These are phyloP conservation scores for Hypericum androsaemum DNA, from an alignment of 345 rosid genomes.

Conservation along the genomic window DNA sequence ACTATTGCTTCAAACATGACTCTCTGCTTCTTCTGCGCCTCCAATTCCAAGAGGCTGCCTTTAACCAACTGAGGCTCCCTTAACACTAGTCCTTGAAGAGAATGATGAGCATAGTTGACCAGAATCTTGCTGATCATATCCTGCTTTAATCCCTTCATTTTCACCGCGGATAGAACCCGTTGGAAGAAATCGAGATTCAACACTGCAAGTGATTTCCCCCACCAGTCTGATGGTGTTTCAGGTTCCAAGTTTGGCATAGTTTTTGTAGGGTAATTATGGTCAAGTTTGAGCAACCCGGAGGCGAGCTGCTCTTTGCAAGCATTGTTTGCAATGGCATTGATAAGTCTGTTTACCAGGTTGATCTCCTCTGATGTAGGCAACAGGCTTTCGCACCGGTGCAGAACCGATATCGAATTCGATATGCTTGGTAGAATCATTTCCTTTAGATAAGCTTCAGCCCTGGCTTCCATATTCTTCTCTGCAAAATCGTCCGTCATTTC, in stretches of 20 bases:
- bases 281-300: slow-evolving; percentile 84
- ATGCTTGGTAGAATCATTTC: slow-evolving; percentile 61
- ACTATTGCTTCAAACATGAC: slow-evolving; percentile 65
- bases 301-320: slow-evolving; percentile 95
- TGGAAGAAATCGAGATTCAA: slow-evolving; percentile 77
- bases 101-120: slow-evolving; percentile 68
- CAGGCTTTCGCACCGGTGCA: slow-evolving; percentile 70
- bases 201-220: slow-evolving; percentile 75
- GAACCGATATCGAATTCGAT: slow-evolving; percentile 54
- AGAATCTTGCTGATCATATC: slow-evolving; percentile 88
- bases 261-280: slow-evolving; percentile 53
- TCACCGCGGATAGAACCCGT: slow-evolving; percentile 67
- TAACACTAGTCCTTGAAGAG: slow-evolving; percentile 58
- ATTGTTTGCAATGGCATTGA: slow-evolving; percentile 62
- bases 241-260: slow-evolving; percentile 34
- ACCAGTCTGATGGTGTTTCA: slow-evolving; percentile 79
- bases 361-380: slow-evolving; percentile 70
- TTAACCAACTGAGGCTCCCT: slow-evolving; percentile 54
- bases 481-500: slow-evolving; percentile 89
- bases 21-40: slow-evolving; percentile 67
- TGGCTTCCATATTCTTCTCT: slow-evolving; percentile 59
- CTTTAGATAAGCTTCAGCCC: slow-evolving; percentile 57
- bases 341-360: slow-evolving; percentile 53
- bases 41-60: slow-evolving; percentile 49
- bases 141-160: slow-evolving; percentile 86